Base-by-base conservation (phyloP, 176 grass and related monocot species). In the Hordeum marinum region DNA sequence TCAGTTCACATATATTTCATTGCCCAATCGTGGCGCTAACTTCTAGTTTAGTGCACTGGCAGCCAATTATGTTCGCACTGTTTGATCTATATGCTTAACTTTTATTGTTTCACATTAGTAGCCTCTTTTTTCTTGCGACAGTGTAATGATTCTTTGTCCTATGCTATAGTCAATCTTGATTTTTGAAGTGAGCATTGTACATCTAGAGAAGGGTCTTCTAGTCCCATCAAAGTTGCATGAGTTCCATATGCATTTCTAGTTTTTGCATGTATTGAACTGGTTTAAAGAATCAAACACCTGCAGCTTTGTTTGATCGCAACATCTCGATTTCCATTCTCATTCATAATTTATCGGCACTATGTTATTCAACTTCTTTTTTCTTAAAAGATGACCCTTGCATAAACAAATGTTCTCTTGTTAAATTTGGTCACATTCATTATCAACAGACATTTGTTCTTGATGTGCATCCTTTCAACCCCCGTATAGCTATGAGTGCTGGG, bases 401-500 rank as follows among this genome's bases (percentile, higher is more conserved):
- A 75, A 57, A 82, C 35, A 76, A 20, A 77, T 62, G 34, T 31
- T 75, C 63, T 46, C 65, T 11, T 82, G 73, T 48, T 48, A 48
- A 12, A 75, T 82, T 48, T 48, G 45, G 13, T 48, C 45, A 48
- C 45, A 48, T 77, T 80, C 43, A 62, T 73, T 92, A 11, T n/a
- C n/a, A n/a, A n/a, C 93, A 98, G 96, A 95, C 96, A 61, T 98
- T 98, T 92, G 96, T 98, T 86, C 87, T 98, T 77, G 96, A 98
- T 95, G 93, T 98, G 68, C 96, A 98, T 91, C 96, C 96, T 75
- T 98, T 98, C 86, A 98, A 98, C 76, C 96, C 96, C 55, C 91
- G 96, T 64, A 98, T 98, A 90, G 96, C 93, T 79, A 98, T 98
- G 96, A 98, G 96, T 94, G 93, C 96, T 89, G 96, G 96, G 64